These are phyloP conservation scores for Tolypocladium album DNA, from an alignment of 2,329 filamentous ascomycete genomes.

Conservation along the genomic window DNA sequence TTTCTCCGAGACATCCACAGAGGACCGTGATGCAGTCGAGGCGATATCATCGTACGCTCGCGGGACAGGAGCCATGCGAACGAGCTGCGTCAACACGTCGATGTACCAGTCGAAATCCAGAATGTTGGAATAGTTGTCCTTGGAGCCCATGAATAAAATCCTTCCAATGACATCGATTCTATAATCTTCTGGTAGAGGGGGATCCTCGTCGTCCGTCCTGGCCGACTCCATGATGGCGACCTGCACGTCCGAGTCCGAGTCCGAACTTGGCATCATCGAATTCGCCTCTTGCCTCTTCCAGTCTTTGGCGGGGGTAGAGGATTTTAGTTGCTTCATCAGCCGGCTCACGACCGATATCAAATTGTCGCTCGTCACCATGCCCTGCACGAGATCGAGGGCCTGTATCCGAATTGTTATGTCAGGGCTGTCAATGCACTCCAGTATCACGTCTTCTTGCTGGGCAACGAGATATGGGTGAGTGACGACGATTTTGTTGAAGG, in stretches of 20 bases:
- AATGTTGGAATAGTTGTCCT: constrained; percentile 77
- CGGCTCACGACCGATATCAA: constrained; percentile 75
- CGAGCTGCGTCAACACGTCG: constrained; percentile 75
- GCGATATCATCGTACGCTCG: constrained; percentile 27
- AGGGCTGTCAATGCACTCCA: constrained; percentile 89
- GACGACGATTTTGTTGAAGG: constrained; percentile 87
- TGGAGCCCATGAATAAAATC: constrained; percentile 81
- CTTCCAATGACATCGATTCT: constrained; percentile 69
- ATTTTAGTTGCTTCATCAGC: constrained; percentile 76
- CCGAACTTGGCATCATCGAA: constrained; percentile 28
- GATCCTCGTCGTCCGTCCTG: constrained; percentile 27
- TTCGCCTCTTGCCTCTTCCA: constrained; percentile 29
- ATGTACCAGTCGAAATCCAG: constrained; percentile 97
- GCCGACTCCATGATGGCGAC: constrained; percentile 25
- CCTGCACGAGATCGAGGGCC: constrained; percentile 81
- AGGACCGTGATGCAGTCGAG: constrained; percentile 11
- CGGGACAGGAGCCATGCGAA: constrained; percentile 55
- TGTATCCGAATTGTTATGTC: constrained; percentile 94
- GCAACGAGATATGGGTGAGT: constrained; percentile 84
- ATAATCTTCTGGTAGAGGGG: constrained; percentile 76
- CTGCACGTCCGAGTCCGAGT: constrained; percentile 42
- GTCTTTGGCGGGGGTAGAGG: constrained; percentile 42
- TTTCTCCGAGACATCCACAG: constrained; percentile 46
- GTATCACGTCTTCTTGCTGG: constrained; percentile 89
- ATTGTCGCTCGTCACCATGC: constrained; percentile 87